Evolutionary conservation across 176 grass and related monocot genomes (phyloP).

Genomic region (Thinopyrum elongatum): DNA sequence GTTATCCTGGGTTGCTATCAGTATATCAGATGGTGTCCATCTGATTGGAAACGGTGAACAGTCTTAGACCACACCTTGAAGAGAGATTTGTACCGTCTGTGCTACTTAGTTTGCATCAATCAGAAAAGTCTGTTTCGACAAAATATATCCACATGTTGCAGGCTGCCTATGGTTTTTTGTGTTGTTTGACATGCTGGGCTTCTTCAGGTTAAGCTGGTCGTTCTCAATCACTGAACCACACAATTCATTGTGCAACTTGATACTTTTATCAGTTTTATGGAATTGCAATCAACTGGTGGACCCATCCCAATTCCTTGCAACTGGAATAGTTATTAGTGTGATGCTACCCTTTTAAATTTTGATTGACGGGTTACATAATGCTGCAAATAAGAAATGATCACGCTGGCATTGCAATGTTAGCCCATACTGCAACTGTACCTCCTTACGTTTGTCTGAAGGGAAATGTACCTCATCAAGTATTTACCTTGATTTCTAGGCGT

Average conservation of each 20-base stretch:
- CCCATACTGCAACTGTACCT: not conserved
- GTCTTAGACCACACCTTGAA: not conserved
- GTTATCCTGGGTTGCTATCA: slow-evolving; percentile 5
- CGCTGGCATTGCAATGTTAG: not conserved
- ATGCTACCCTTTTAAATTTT: not conserved
- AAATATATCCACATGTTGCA: not conserved
- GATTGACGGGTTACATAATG: not conserved
- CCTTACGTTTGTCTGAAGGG: not conserved
- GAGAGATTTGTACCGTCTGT: not conserved
- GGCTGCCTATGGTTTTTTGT: not conserved
- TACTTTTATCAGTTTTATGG: not conserved
- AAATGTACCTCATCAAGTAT: not conserved
- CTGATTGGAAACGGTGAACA: slow-evolving; percentile 2
- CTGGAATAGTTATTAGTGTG: slow-evolving; percentile 2
- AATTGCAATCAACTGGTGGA: slow-evolving; percentile 6
- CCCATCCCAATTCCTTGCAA: slow-evolving; percentile 12
- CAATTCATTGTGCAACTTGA: not conserved
- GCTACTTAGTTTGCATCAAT: not conserved
- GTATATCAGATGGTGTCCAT: not conserved
- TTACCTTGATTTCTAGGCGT: not conserved
- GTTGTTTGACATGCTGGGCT: not conserved
- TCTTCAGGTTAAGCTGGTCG: not conserved
- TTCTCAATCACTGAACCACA: slow-evolving; percentile 8
- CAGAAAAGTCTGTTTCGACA: not conserved
- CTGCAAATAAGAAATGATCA: not conserved